Evolutionary conservation across 257 asterid genomes (phyloP), one percentile per base, ranked within the genome.

Genomic region (Fraxinus pennsylvanica): DNA sequence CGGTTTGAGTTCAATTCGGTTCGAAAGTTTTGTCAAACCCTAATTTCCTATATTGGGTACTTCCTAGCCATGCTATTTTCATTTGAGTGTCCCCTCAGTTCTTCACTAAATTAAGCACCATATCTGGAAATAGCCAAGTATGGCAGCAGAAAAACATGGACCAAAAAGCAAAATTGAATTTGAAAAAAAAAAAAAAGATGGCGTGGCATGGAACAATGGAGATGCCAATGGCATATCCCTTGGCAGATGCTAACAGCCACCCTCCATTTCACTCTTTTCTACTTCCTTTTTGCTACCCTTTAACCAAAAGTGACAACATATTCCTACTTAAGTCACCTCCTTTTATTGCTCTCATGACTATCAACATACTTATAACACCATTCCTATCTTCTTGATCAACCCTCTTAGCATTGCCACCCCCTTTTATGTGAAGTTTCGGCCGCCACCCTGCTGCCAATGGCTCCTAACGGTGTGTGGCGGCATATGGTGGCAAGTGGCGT

Each of bases 221-320:
- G 82, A 81, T 81, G 86, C 86, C 80, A 79, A 85, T 68, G 87
- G 91, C 80, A 87, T 87, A 87, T 87, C 80, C 91, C 35, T 0
- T 74, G 82, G 84, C 87, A 91, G 91, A 91, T 91, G 85, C 97
- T 50, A 73, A 73, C 39, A 30, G 76, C 83, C 79, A 76, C 77
- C 76, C 35, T 43, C 10, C 54, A 52, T 61, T 74, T 79, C 54
- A n/a, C 22, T 15, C 75, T 61, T 80, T 41, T 80, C 74, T 73
- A 9, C 72, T 59, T 41, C 38, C 81, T 71, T 82, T 82, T 79
- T 69, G 72, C 45, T 38, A 22, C 65, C 74, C 86, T 88, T 89
- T 79, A 69, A 50, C 83, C 77, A 67, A 77, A 91, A 88, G 86
- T 79, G 85, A 63, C 85, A 78, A 68, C 78, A 30, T 57, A 71